Conservation (phyloP, 495 filamentous ascomycete species). For the Cercophora newfieldiana region DNA sequence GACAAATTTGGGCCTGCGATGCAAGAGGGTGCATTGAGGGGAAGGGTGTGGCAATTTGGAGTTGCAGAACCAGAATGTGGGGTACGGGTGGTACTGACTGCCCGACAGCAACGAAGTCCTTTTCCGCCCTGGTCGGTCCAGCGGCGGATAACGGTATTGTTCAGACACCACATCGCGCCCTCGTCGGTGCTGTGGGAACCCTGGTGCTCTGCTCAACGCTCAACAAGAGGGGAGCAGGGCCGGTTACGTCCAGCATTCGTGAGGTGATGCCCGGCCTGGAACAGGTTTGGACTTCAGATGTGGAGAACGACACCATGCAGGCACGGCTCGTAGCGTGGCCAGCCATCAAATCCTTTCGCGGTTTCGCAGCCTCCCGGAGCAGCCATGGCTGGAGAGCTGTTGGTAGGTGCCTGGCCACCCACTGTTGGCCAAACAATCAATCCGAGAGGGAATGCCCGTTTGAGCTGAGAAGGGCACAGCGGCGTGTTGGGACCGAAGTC, state of each 20-base stretch:
- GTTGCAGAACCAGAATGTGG: constrained; percentile 24
- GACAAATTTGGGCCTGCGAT: neutral
- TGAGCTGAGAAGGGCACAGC: no score
- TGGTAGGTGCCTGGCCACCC: neutral
- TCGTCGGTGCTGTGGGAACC: neutral
- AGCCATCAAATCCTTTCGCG: constrained; percentile 19
- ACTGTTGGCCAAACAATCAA: no score
- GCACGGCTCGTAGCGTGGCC: constrained; percentile 33
- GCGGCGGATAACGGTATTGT: neutral
- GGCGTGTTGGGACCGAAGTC: no score
- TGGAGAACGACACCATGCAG: constrained; percentile 22
- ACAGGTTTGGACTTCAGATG: constrained; percentile 11
- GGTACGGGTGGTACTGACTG: constrained; percentile 14
- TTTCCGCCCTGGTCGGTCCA: neutral
- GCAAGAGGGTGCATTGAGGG: constrained; percentile 11
- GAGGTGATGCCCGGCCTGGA: constrained; percentile 1
- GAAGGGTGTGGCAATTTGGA: constrained; percentile 26
- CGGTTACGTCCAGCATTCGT: neutral
- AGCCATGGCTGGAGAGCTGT: neutral
- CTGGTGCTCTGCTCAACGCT: neutral
- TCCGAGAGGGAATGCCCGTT: neutral
- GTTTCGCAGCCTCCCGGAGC: constrained; percentile 3
- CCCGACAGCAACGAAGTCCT: constrained; percentile 1
- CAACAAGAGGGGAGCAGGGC: neutral
- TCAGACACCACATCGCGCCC: neutral